Evolutionary conservation across 805 yeast species (phyloP).

Genomic region (Lipomyces spencermartinsiae): DNA sequence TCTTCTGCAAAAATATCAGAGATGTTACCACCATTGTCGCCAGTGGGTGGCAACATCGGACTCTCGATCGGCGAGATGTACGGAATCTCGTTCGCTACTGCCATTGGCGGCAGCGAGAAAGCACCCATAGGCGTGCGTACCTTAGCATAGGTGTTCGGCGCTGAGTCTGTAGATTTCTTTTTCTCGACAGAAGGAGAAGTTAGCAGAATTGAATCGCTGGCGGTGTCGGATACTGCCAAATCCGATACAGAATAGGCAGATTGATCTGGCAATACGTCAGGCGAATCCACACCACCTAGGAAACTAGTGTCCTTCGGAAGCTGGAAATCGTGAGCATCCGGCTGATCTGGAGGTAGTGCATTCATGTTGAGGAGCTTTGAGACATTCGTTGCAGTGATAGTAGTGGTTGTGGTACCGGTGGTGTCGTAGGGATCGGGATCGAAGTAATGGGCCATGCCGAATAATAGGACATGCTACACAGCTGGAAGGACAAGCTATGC

Average conservation of each 20-base stretch:
- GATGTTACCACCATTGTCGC: not conserved
- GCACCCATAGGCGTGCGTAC: constrained; percentile 29
- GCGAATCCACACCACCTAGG: not conserved
- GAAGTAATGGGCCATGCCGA: constrained; percentile 3
- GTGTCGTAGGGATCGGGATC: not conserved
- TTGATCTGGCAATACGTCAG: not conserved
- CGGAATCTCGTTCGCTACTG: constrained; percentile 31
- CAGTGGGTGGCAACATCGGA: constrained; percentile 24
- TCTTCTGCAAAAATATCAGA: not conserved
- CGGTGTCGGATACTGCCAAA: not conserved
- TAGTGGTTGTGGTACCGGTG: not conserved
- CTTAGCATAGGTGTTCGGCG: constrained; percentile 1
- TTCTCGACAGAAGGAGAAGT: not conserved
- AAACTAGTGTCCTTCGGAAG: not conserved
- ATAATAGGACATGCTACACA: not conserved
- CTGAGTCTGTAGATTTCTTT: not conserved
- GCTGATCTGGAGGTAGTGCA: not conserved
- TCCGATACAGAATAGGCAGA: not conserved
- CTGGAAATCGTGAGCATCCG: not conserved
- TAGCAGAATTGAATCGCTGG: not conserved
- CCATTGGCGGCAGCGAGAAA: constrained; percentile 37
- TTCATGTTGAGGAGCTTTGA: constrained; percentile 5
- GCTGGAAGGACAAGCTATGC: not conserved
- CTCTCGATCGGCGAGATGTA: constrained; percentile 38
- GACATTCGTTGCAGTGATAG: not conserved